A percentile compares a stretch with the other conserved stretches of the same genome.
These are phyloP conservation scores for Xylariaceae sp. DNA, from an alignment of 2,329 filamentous ascomycete genomes.

Conservation along the genomic window DNA sequence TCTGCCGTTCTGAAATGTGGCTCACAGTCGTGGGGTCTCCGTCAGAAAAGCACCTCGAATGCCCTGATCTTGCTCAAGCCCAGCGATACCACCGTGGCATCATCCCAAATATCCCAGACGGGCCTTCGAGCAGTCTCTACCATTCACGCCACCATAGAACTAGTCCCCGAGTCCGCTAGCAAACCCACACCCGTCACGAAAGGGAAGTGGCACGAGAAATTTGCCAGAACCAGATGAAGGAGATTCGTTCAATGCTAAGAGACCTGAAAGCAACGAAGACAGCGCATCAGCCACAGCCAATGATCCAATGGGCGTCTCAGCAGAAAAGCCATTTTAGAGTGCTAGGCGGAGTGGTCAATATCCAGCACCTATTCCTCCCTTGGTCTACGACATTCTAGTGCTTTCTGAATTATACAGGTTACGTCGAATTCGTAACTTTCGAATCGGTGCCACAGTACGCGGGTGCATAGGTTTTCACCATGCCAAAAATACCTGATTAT, in stretches of 20 bases:
- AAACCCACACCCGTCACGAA: constrained; percentile 41
- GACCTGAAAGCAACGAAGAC: neutral
- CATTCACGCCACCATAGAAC: constrained; percentile 67
- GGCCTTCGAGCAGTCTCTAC: constrained; percentile 59
- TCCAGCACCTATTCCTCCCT: no score
- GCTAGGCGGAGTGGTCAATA: no score
- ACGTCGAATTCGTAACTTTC: no score
- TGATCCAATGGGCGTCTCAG: neutral
- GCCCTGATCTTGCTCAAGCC: constrained; percentile 62
- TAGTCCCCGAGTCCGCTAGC: constrained; percentile 52
- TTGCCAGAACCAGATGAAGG: constrained; percentile 53
- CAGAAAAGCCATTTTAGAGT: no score
- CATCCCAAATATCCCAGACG: constrained; percentile 37
- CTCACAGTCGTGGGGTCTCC: constrained; percentile 61
- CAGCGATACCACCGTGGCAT: constrained; percentile 23
- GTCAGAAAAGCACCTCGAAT: constrained; percentile 72
- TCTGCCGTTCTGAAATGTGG: constrained; percentile 60
- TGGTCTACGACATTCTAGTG: no score
- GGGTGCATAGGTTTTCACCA: no score
- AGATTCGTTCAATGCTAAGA: neutral
- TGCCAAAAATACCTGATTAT: no score
- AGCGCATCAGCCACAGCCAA: neutral
- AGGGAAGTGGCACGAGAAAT: constrained; percentile 67
- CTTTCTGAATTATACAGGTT: no score
- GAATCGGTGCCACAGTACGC: no score